Base-by-base conservation (phyloP, 345 rosid genomes). In the Nasturtium officinale region DNA sequence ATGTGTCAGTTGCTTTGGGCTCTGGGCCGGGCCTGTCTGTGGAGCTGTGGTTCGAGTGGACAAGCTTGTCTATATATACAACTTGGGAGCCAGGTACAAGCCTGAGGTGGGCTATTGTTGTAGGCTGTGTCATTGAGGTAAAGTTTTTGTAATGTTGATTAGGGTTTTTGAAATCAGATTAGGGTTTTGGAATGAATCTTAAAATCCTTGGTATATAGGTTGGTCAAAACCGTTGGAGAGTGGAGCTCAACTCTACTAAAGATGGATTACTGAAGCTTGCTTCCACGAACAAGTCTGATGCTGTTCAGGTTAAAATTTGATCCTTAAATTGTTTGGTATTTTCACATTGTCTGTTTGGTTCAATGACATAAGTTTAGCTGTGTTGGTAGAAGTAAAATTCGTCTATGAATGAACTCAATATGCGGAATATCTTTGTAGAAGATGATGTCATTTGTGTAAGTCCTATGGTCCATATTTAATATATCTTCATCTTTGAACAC, bases 101-200 rank as follows among this genome's bases (percentile, higher is more conserved):
- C 95, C 97, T 1, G 98, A 94, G 82, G 84, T 89, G 47, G 92
- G 92, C n/a, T n/a, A 86, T 91, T 65, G 68, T 94, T 1, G 94
- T 94, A 43, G 98, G 97, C 28, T 96, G 96, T 32, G 87, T 94
- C 59, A 75, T 86, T 30, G 96, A 94, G 96, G 98, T 93, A 82
- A 53, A 9, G 16, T 28, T 69, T 25, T 25, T 72, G 25, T 9
- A 15, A 21, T 12, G 3, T 42, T 50, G 61, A 3, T 6, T 67
- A 5, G 7, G 55, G 21, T 53, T 43, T 35, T 61, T 25, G 56
- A 15, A 40, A 26, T 30, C 5, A 17, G 7, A 43, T 40, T 43
- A 37, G 53, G 17, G 37, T 26, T 26, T 38, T 35, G 2, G n/a
- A 11, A 38, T 35, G 40, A 9, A 38, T 12, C 42, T 38, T 10